phyloP scores from a whole-genome alignment of 176 grass and related monocot species.

The Puccinellia tenuiflora region DNA sequence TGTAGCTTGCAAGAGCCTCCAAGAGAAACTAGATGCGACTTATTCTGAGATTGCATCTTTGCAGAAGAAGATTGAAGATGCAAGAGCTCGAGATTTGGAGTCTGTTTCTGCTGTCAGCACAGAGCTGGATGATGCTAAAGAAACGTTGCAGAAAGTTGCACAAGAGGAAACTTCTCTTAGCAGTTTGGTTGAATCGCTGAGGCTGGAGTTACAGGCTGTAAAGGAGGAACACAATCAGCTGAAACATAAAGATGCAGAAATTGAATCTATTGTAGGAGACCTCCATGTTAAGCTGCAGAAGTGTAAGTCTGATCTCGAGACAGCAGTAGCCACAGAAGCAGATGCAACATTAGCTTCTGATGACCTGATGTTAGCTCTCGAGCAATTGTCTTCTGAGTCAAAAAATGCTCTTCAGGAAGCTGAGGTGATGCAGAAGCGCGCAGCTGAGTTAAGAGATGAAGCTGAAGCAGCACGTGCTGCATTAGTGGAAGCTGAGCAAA shows the following conservation, averaged over 20 bases:
- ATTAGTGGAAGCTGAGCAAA: slow-evolving; percentile 65
- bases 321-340: slow-evolving; percentile 54
- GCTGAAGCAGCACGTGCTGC: slow-evolving; percentile 48
- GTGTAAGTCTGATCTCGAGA: slow-evolving; percentile 76
- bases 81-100: slow-evolving; percentile 52
- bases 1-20: slow-evolving; percentile 56
- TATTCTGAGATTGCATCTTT: slow-evolving; percentile 62
- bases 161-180: slow-evolving; percentile 67
- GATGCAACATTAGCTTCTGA: slow-evolving; percentile 72
- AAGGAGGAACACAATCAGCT: slow-evolving; percentile 77
- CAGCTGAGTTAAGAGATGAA: slow-evolving; percentile 56
- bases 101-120: slow-evolving; percentile 54
- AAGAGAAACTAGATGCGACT: slow-evolving; percentile 58
- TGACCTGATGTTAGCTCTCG: slow-evolving; percentile 66
- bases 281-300: slow-evolving; percentile 83
- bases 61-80: slow-evolving; percentile 69
- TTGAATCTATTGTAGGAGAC: slow-evolving; percentile 52
- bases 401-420: slow-evolving; percentile 66
- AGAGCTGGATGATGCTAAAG: slow-evolving; percentile 79
- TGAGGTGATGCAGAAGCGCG: slow-evolving; percentile 67
- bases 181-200: slow-evolving; percentile 64
- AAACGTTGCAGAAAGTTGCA: slow-evolving; percentile 62
- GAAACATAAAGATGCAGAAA: slow-evolving; percentile 76
- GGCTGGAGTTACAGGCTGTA: slow-evolving; percentile 57
- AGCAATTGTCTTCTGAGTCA: slow-evolving; percentile 77